A percentile compares a stretch with the other conserved stretches of the same genome.
phyloP scores from a whole-genome alignment of 495 filamentous ascomycete genomes.

The Aspergillus panamensis region DNA sequence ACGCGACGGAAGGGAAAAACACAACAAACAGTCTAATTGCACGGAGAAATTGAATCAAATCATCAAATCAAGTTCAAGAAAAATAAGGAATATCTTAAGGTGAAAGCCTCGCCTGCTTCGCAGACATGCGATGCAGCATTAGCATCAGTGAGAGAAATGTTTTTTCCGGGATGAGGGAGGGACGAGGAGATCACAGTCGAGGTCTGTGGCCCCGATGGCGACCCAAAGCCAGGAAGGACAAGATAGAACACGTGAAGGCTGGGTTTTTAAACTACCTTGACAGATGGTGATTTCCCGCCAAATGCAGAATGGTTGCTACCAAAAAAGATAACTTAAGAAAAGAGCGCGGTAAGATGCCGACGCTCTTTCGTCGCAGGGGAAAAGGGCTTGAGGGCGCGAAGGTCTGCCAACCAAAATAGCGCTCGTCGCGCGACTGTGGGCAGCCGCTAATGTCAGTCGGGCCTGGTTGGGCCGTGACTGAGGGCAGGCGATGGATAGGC shows the following conservation, averaged over 20 bases:
- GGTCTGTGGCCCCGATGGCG: slow-evolving; percentile 18
- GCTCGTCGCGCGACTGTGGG: slow-evolving; percentile 26
- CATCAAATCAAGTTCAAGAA: background rate
- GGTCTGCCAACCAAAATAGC: slow-evolving; percentile 31
- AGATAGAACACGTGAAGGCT: slow-evolving; percentile 5
- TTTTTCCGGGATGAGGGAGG: slow-evolving; percentile 23
- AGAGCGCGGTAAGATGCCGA: slow-evolving; percentile 31
- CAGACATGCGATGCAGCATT: slow-evolving; percentile 21
- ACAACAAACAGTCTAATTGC: slow-evolving; percentile 12
- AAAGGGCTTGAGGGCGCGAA: slow-evolving; percentile 19
- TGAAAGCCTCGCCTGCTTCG: slow-evolving; percentile 2
- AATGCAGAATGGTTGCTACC: slow-evolving; percentile 6
- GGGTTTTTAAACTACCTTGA: slow-evolving; percentile 10
- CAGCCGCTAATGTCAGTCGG: slow-evolving; percentile 37
- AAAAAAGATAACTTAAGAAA: slow-evolving; percentile 4
- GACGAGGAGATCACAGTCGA: slow-evolving; percentile 20
- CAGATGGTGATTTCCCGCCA: slow-evolving; percentile 9
- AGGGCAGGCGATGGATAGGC: slow-evolving; percentile 12
- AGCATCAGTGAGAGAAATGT: slow-evolving; percentile 12
- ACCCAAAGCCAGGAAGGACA: slow-evolving; percentile 7
- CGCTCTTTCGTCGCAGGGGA: slow-evolving; percentile 10
- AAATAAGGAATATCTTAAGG: background rate
- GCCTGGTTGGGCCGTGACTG: slow-evolving; percentile 28
- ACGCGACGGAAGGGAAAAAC: slow-evolving; percentile 19
- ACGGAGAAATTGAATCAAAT: background rate